Conservation (phyloP, 495 filamentous ascomycete genomes). For the Hapsidospora chrysogenum region DNA sequence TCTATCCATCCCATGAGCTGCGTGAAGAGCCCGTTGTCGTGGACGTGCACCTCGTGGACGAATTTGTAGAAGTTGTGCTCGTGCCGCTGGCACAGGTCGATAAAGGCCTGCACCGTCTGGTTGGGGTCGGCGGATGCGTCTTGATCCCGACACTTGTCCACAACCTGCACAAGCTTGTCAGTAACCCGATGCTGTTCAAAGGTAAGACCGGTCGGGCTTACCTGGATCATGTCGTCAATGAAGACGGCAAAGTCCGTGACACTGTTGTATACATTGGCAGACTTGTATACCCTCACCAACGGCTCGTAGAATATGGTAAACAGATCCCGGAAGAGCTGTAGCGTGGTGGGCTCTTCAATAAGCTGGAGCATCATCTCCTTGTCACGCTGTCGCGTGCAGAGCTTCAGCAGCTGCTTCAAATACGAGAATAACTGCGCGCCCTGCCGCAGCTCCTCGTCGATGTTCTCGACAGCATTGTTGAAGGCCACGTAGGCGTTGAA, state of each 20-base stretch:
- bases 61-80: conserved; percentile 98
- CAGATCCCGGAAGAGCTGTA: conserved; percentile 85
- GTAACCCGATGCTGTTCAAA: conserved; percentile 6
- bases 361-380: conserved; percentile 95
- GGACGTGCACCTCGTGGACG: conserved; percentile 93
- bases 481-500: conserved; percentile 96
- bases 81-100: conserved; percentile 89
- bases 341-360: conserved; percentile 85
- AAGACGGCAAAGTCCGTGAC: conserved; percentile 93
- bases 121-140: conserved; percentile 91
- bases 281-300: conserved; percentile 91
- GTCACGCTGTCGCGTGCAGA: conserved; percentile 80
- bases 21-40: conserved; percentile 92
- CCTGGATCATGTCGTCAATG: conserved; percentile 72
- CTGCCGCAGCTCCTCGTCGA: conserved; percentile 72
- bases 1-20: conserved; percentile 96
- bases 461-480: conserved; percentile 83
- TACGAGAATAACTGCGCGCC: conserved; percentile 84
- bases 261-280: conserved; percentile 91
- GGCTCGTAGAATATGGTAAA: conserved; percentile 99
- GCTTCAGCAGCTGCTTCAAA: conserved; percentile 86
- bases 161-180: conserved; percentile 26
- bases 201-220: conserved; percentile 8
- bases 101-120: conserved; percentile 96
- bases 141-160: conserved; percentile 79